Evolutionary conservation across 148 eudicot species (phyloP), one percentile per base, ranked within the genome.

Genomic region (Rhododendron ovatum): DNA sequence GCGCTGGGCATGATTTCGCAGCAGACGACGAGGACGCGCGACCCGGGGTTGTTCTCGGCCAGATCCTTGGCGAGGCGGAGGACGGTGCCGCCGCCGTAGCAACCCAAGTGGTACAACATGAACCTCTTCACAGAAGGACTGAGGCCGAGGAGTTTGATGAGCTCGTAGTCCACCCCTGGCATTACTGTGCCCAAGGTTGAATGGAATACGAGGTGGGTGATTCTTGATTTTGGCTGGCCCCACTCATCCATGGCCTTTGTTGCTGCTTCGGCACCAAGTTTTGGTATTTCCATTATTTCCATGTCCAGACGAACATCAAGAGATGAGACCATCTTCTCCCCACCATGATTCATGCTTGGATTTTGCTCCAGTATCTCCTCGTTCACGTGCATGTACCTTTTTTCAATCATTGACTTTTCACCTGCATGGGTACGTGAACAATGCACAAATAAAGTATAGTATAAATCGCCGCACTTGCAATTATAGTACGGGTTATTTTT

Each of bases 31-130:
- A 78, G 86, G 4, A 85, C 87, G 7, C 87, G 82, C 4, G 83
- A 82, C 3, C 87, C 83, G 20, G 61, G 30, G 57, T 78, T 85
- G 45, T 85, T 85, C 83, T 85, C 87, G 12, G 87, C 87, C 1
- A 78, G 61, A 17, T 85, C 87, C 3, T 85, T 85, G 28, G 87
- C 87, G 17, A 85, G 17, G 1, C 87, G 73, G 39, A 85, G 87
- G 22, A 43, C 76, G 0, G 26, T 78, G 39, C 57, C 87, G 10
- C 87, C 83, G 15, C 83, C 83, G 14, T 24, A 17, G 73, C 83
- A 85, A 11, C 82, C 86, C 43, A 51, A 41, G 7, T 84, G 86
- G 53, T 77, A 84, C 24, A 84, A 28, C 86, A 85, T 85, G 41
- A n/a, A 37, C 17, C 87, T 71, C 22, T 85, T 78, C 57, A 85